Evolutionary conservation across 345 rosid genomes (phyloP).

Genomic region (Lepidium africanum): DNA sequence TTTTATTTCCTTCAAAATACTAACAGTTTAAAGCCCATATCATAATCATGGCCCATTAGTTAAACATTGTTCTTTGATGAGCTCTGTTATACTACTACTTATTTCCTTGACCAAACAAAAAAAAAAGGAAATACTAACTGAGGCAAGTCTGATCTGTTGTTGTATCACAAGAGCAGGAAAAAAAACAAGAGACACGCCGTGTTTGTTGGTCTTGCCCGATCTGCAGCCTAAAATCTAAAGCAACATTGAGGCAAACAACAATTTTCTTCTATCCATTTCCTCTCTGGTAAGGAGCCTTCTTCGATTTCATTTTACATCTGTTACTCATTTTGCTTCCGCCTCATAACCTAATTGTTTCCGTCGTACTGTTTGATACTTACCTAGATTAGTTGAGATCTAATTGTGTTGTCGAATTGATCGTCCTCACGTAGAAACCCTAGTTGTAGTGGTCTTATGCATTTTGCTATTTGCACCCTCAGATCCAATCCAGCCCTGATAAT

Average conservation of each 20-base stretch:
- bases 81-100: too few relatives aligned
- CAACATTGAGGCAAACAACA: too few relatives aligned
- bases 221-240: too few relatives aligned
- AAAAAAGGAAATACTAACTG: too few relatives aligned
- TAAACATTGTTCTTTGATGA: too few relatives aligned
- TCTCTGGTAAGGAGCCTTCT: neutral
- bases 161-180: neutral
- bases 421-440: too few relatives aligned
- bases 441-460: neutral
- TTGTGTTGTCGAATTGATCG: neutral
- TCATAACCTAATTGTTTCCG: neutral
- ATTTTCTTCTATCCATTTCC: neutral
- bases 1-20: neutral
- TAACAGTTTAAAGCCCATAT: too few relatives aligned
- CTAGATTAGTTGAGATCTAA: constrained; percentile 7
- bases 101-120: too few relatives aligned
- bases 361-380: neutral
- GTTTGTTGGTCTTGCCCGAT: constrained; percentile 11
- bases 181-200: constrained; percentile 5
- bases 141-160: too few relatives aligned
- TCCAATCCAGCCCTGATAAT: constrained; percentile 4
- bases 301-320: neutral
- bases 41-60: too few relatives aligned
- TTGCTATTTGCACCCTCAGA: constrained; percentile 18
- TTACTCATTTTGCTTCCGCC: neutral